Percentiles rank a stretch among this genome's conserved stretches.
These are phyloP conservation scores for Epichloe coenophiala DNA, from an alignment of 2,329 filamentous ascomycete species.

Conservation along the genomic window DNA sequence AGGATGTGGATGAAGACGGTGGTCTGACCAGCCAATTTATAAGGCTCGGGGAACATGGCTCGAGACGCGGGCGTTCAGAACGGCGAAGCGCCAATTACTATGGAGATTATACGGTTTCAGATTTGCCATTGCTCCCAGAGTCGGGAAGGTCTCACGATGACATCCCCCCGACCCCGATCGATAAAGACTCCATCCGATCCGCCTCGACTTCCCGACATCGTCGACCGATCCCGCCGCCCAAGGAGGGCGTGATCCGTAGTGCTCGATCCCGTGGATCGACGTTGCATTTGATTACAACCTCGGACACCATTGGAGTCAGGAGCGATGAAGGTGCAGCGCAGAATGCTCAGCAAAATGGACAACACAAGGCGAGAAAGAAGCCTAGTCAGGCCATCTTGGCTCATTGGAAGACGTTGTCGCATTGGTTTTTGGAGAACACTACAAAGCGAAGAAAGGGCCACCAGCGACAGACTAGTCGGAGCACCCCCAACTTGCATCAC, in stretches of 20 bases:
- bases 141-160: slow-evolving; percentile 26
- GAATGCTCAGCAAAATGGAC: slow-evolving; percentile 14
- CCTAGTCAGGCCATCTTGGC: slow-evolving; percentile 45
- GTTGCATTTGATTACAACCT: slow-evolving; percentile 67
- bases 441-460: slow-evolving; percentile 36
- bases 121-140: slow-evolving; percentile 68
- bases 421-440: slow-evolving; percentile 48
- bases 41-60: slow-evolving; percentile 31
- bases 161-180: slow-evolving; percentile 54
- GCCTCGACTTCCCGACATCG: slow-evolving; percentile 65
- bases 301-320: slow-evolving; percentile 30
- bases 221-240: slow-evolving; percentile 68
- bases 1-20: slow-evolving; percentile 68
- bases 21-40: slow-evolving; percentile 32
- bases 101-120: slow-evolving; percentile 50
- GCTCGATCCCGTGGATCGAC: slow-evolving; percentile 70
- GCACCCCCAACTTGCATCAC: slow-evolving; percentile 44
- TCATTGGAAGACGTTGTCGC: slow-evolving; percentile 51
- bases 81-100: slow-evolving; percentile 57
- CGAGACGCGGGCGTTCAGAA: slow-evolving; percentile 62
- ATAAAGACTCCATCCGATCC: slow-evolving; percentile 66
- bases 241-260: slow-evolving; percentile 57
- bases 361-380: slow-evolving; percentile 39
- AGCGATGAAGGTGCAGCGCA: slow-evolving; percentile 11
- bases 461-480: slow-evolving; percentile 39